Conservation (phyloP, 352 stramenopile genomes). For the Pythium biforme region DNA sequence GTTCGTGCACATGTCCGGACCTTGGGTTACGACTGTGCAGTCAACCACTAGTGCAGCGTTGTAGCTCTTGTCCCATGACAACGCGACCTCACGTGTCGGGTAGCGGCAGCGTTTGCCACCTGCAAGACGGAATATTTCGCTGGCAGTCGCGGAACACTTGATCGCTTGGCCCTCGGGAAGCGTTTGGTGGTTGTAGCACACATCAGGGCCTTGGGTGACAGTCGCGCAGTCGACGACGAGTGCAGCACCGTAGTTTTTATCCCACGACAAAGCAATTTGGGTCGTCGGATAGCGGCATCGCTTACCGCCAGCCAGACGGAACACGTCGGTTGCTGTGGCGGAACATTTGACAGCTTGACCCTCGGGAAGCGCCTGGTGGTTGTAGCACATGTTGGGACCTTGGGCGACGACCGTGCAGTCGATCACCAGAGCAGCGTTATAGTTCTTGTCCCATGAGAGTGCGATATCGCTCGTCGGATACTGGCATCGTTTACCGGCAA, state of each 20-base stretch:
- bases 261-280: conserved; percentile 28
- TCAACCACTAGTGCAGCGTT: too few species aligned
- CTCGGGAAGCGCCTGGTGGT: conserved; percentile 6
- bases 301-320: conserved; percentile 21
- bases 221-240: conserved; percentile 23
- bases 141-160: too few species aligned
- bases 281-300: conserved; percentile 25
- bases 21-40: too few species aligned
- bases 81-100: too few species aligned
- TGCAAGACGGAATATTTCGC: too few species aligned
- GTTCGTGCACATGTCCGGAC: too few species aligned
- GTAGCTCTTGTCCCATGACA: too few species aligned
- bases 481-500: conserved; percentile 14
- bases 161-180: too few species aligned
- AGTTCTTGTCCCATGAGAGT: conserved; percentile 30
- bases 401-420: conserved; percentile 22
- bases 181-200: too few species aligned
- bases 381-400: conserved; percentile 22
- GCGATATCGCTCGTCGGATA: conserved; percentile 27
- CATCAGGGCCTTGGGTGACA: conserved; percentile 3
- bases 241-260: conserved; percentile 17
- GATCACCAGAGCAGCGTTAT: conserved; percentile 1
- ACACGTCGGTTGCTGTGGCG: conserved; percentile 5
- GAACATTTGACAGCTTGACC: conserved; percentile 28
- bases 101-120: too few species aligned